phyloP scores from a whole-genome alignment of 2,329 filamentous ascomycete species.

The Penicillium sclerotigenum region DNA sequence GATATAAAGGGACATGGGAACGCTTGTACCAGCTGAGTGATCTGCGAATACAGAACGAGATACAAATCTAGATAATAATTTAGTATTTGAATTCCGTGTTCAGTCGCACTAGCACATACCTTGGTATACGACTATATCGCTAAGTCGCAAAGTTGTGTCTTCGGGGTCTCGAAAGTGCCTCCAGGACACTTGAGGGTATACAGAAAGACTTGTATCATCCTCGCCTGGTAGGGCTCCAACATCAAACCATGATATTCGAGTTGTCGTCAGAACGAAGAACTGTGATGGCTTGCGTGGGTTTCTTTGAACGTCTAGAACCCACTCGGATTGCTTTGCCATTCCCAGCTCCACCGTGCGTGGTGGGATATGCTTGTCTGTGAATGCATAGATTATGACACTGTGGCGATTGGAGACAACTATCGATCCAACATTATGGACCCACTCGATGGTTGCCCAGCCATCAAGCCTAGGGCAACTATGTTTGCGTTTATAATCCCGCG shows the following conservation, averaged over 20 bases:
- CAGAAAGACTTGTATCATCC: conserved; percentile 24
- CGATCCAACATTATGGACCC: conserved; percentile 37
- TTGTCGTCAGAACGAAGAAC: conserved; percentile 55
- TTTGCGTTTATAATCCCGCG: conserved; percentile 13
- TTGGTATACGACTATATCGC: conserved; percentile 30
- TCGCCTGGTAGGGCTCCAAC: conserved; percentile 28
- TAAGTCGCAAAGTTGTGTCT: conserved; percentile 50
- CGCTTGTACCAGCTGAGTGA: conserved; percentile 32
- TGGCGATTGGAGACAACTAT: conserved; percentile 54
- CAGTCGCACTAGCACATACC: conserved; percentile 25
- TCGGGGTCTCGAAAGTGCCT: conserved; percentile 54
- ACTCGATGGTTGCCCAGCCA: conserved; percentile 45
- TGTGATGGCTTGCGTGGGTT: conserved; percentile 43
- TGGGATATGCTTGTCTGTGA: conserved; percentile 23
- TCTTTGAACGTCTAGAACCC: conserved; percentile 54
- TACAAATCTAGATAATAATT: conserved; percentile 31
- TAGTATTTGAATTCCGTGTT: not conserved
- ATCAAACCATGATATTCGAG: conserved; percentile 47
- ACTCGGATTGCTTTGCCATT: conserved; percentile 41
- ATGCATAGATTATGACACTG: conserved; percentile 37
- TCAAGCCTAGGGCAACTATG: conserved; percentile 31
- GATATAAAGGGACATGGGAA: conserved; percentile 31
- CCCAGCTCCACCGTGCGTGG: conserved; percentile 37
- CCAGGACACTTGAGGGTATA: conserved; percentile 47
- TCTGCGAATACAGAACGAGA: conserved; percentile 41